A percentile compares a stretch with the other conserved stretches of the same genome.
Conservation (phyloP, 768 basidiomycete genomes). For the Naganishia vishniacii region DNA sequence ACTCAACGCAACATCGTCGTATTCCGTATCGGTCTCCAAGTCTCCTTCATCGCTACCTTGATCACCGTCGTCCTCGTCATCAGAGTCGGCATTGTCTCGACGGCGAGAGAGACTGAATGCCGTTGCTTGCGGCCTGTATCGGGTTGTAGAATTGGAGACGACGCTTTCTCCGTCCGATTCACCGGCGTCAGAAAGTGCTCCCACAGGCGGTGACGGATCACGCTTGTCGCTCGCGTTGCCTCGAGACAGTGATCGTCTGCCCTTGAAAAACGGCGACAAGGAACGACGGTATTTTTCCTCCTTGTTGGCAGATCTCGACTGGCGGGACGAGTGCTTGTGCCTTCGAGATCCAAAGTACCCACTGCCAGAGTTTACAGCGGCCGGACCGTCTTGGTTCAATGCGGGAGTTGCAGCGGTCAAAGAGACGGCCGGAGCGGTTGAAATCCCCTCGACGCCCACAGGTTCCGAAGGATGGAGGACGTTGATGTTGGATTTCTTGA, state of each 20-base stretch:
- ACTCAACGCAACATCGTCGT: constrained; percentile 53
- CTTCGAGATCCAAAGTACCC: constrained; percentile 17
- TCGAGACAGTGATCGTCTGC: constrained; percentile 59
- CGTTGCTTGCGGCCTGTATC: constrained; percentile 62
- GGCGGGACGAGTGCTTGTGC: neutral
- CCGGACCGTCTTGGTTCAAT: constrained; percentile 12
- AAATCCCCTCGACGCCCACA: neutral
- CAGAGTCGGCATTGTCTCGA: constrained; percentile 31
- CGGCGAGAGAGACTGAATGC: constrained; percentile 39
- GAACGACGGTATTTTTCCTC: constrained; percentile 47
- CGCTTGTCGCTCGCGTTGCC: constrained; percentile 28
- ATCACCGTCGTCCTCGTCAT: constrained; percentile 26
- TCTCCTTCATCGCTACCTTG: constrained; percentile 54
- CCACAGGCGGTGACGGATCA: constrained; percentile 54
- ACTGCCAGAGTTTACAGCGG: neutral
- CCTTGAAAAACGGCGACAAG: constrained; percentile 68
- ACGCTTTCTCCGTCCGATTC: constrained; percentile 48
- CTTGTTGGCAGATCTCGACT: constrained; percentile 5
- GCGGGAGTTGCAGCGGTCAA: neutral
- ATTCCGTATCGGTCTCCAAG: constrained; percentile 52
- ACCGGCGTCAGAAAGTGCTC: constrained; percentile 60
- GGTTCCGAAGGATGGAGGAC: constrained; percentile 1
- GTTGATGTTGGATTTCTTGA: constrained; percentile 2
- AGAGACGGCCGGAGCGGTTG: neutral
- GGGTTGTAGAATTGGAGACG: constrained; percentile 32